Evolutionary conservation across 768 basidiomycete genomes (phyloP).

Genomic region (Xerocomellus amylosporus): DNA sequence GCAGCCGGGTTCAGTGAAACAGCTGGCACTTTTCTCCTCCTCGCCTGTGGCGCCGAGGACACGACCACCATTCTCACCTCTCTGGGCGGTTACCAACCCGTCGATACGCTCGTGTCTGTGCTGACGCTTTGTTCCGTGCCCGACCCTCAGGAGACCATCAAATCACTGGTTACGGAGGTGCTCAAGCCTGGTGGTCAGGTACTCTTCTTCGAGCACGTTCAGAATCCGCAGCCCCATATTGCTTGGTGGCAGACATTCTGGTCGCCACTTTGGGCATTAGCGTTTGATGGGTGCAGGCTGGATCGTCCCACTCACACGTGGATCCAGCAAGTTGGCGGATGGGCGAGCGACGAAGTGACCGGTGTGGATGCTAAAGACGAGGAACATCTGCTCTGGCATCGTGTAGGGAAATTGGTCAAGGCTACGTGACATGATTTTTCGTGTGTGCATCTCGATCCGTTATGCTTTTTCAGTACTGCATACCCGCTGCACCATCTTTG

Average conservation of each 20-base stretch:
- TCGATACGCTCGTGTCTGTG: conserved; percentile 64
- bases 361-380: conserved; percentile 50
- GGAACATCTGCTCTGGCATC: conserved; percentile 62
- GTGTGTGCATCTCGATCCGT: background rate
- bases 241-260: conserved; percentile 73
- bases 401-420: conserved; percentile 56
- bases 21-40: conserved; percentile 53
- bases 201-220: conserved; percentile 71
- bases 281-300: conserved; percentile 63
- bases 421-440: conserved; percentile 4
- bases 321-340: conserved; percentile 44
- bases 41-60: conserved; percentile 65
- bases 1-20: conserved; percentile 52
- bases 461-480: background rate
- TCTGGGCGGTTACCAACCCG: conserved; percentile 34
- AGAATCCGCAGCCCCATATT: conserved; percentile 49
- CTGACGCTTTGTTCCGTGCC: conserved; percentile 68
- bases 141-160: conserved; percentile 47
- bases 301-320: conserved; percentile 54
- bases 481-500: background rate
- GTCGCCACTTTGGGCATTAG: conserved; percentile 63
- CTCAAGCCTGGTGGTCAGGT: conserved; percentile 64
- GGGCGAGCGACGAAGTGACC: conserved; percentile 48
- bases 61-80: conserved; percentile 44
- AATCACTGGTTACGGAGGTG: conserved; percentile 45